A percentile compares a stretch with the other conserved stretches of the same genome.
phyloP scores from a whole-genome alignment of 306 rosid species.

The Trichosanthes cucumerina region DNA sequence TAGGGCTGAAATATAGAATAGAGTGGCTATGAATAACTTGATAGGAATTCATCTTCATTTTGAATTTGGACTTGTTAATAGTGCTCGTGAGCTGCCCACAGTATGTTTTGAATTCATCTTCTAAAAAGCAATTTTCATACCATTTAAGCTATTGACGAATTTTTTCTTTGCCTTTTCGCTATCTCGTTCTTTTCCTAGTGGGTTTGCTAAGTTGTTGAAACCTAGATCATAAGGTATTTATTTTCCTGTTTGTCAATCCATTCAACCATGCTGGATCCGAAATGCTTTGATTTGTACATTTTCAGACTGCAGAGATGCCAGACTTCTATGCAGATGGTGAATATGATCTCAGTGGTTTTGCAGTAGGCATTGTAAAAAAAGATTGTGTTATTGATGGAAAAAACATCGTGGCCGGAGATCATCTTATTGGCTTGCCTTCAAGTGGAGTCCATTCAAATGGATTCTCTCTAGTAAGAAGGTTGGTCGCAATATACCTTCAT shows the following conservation, averaged over 20 bases:
- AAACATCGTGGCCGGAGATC: conserved; percentile 60
- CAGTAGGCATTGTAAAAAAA: conserved; percentile 72
- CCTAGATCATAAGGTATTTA: background rate
- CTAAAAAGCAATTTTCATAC: background rate
- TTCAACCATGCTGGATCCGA: background rate
- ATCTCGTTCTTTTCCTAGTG: background rate
- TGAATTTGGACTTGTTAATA: background rate
- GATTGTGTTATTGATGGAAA: conserved; percentile 68
- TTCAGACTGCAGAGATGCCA: conserved; percentile 98
- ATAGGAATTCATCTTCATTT: background rate
- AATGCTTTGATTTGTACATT: conserved; percentile 13
- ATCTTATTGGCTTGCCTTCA: conserved; percentile 77
- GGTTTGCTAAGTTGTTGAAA: background rate
- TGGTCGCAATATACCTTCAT: conserved; percentile 7
- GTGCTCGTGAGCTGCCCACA: background rate
- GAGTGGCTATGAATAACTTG: background rate
- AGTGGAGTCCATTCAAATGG: conserved; percentile 95
- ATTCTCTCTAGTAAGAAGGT: conserved; percentile 89
- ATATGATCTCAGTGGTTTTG: conserved; percentile 93
- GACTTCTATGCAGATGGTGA: conserved; percentile 80
- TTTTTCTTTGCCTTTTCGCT: background rate
- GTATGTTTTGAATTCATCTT: background rate
- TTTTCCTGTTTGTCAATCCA: background rate
- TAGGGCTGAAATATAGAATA: background rate
- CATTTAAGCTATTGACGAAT: background rate